Percentiles rank a stretch among this genome's conserved stretches.
phyloP scores from a whole-genome alignment of 78 protist genomes.

The Dictyostelium intermedium region DNA sequence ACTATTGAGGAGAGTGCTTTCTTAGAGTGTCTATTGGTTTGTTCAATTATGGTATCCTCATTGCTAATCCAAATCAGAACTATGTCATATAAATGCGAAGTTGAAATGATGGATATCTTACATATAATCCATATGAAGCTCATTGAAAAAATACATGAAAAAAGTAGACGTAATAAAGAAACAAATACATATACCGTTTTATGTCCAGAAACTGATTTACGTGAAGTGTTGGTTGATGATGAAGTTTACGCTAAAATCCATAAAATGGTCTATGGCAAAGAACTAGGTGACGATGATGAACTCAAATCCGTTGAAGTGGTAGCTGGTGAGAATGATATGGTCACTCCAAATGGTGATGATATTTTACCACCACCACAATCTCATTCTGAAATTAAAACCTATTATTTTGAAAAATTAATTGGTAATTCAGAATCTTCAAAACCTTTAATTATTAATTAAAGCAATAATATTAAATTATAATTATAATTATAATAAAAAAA shows the following conservation, averaged over 20 bases:
- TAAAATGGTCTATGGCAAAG: not conserved
- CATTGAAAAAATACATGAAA: not conserved
- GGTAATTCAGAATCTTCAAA: not conserved
- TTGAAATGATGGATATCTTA: not conserved
- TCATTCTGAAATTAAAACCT: not conserved
- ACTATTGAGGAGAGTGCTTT: not conserved
- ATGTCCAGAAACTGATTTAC: not conserved
- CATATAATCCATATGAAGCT: not conserved
- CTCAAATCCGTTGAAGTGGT: not conserved
- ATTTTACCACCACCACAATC: not conserved
- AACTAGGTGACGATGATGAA: too few species aligned
- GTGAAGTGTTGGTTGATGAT: not conserved
- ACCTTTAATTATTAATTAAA: not conserved
- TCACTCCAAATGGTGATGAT: slow-evolving; percentile 3
- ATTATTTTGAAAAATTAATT: not conserved
- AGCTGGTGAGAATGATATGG: not conserved
- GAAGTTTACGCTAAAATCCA: not conserved
- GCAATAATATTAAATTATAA: too few species aligned
- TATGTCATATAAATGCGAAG: not conserved
- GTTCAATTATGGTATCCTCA: not conserved
- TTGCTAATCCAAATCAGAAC: not conserved
- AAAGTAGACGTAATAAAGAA: not conserved
- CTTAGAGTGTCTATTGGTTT: not conserved
- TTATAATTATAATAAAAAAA: too few species aligned
- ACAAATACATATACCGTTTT: not conserved